Base-by-base conservation (phyloP, 805 yeast species). In the Helenozyma baotianmanensis region DNA sequence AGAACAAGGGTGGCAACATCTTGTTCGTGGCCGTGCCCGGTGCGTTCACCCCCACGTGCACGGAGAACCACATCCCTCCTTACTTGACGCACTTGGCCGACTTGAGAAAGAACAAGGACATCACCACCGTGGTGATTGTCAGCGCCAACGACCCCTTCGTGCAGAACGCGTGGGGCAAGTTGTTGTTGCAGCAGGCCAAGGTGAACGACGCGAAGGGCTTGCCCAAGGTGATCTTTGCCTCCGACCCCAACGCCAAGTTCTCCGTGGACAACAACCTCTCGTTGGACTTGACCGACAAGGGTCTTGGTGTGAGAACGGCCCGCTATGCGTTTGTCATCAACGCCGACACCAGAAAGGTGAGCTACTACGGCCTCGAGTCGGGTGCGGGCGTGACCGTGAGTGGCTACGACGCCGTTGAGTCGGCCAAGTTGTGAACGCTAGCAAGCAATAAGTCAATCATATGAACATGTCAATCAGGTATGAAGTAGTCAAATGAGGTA, bases 91-190 rank as follows among this genome's bases (percentile, higher is more conserved):
- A 62, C 39, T 50, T 62, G 46, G 45, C 41, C 12, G 33, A 50
- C 17, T 52, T 66, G 43, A 49, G 47, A 37, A 51, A 51, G 36
- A 45, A 49, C 18, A 49, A 59, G 39, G 48, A 55, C 26, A 53
- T 64, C 23, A 52, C 54, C 15, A 50, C 58, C 16, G 44, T 66
- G 24, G 53, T 66, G 14, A 42, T 66, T n/a, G 46, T 62, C 36
- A 56, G 67, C 39, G 61, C 63, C 32, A 66, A 64, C 43, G 71
- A 66, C 49, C 60, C 72, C 5, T 66, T 66, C 48, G 70, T 64
- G 12, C 33, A 56, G 33, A 60, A 59, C 41, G 71, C 71, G 2
- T 66, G 71, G 71, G 71, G 68, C 9, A 64, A 65, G 42, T 51
- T 66, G 36, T 53, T 64, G 37, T 43, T 64, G 32, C 45, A 55